Evolutionary conservation across 345 rosid species (phyloP).

Genomic region (Linum lewisii): DNA sequence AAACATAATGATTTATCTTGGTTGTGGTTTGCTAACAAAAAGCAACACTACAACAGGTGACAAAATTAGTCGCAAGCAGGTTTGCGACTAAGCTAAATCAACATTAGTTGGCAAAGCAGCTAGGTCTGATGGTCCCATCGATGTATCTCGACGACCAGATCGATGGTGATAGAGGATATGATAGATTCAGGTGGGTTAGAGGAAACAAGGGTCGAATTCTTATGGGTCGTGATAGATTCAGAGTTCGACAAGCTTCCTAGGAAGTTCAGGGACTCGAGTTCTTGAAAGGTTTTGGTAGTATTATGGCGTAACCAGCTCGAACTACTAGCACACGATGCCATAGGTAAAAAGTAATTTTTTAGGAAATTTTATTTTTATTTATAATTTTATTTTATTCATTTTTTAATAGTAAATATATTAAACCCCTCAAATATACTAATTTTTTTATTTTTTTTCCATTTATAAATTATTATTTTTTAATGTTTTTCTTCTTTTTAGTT

Average conservation of each 20-base stretch:
- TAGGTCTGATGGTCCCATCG: constrained; percentile 70
- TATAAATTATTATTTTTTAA: too few relatives aligned
- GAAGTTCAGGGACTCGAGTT: constrained; percentile 36
- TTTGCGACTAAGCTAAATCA: constrained; percentile 27
- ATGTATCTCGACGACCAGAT: constrained; percentile 40
- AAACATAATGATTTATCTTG: neutral
- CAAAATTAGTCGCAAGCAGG: too few relatives aligned
- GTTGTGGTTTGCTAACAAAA: constrained; percentile 17
- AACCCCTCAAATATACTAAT: too few relatives aligned
- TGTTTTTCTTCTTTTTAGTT: too few relatives aligned
- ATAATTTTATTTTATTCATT: too few relatives aligned
- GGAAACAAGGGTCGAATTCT: constrained; percentile 37
- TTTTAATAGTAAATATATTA: too few relatives aligned
- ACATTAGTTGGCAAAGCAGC: constrained; percentile 45
- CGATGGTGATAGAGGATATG: constrained; percentile 45
- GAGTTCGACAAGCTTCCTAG: constrained; percentile 38
- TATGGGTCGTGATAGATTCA: constrained; percentile 60
- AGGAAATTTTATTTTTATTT: too few relatives aligned
- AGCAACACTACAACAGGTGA: too few relatives aligned
- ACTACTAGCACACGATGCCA: neutral
- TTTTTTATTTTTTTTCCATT: too few relatives aligned
- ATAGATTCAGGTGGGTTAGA: constrained; percentile 37
- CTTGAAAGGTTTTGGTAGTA: neutral
- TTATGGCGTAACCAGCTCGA: constrained; percentile 1
- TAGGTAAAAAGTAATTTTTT: too few relatives aligned